A percentile compares a stretch with the other conserved stretches of the same genome.
Evolutionary conservation across 441 rosid species (phyloP).

Genomic region (Pelargonium australe): DNA sequence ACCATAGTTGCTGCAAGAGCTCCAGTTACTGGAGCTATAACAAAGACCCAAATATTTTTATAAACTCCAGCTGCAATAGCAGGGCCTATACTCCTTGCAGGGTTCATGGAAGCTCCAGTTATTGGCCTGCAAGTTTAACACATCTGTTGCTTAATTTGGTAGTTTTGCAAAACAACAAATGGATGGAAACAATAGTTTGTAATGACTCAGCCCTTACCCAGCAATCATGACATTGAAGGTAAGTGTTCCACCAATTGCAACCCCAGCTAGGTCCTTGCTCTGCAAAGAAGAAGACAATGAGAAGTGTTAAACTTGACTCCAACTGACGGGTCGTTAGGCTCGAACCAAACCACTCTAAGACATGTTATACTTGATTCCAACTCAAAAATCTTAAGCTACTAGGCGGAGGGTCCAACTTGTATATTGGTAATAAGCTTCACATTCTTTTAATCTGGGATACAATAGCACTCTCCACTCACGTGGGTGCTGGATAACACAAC

Average conservation of each 20-base stretch:
- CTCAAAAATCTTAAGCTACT: too few relatives aligned
- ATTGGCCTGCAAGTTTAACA: slow-evolving; percentile 34
- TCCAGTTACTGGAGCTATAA: slow-evolving; percentile 42
- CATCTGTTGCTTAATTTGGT: too few relatives aligned
- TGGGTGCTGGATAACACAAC: too few relatives aligned
- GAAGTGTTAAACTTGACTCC: too few relatives aligned
- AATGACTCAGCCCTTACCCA: slow-evolving; percentile 26
- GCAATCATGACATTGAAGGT: slow-evolving; percentile 35
- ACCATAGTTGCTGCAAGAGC: slow-evolving; percentile 35
- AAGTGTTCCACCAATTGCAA: slow-evolving; percentile 34
- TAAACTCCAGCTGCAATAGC: slow-evolving; percentile 38
- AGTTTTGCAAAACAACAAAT: background rate
- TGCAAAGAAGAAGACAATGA: slow-evolving; percentile 13
- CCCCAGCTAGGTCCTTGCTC: slow-evolving; percentile 35
- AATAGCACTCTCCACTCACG: too few relatives aligned
- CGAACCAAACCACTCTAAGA: too few relatives aligned
- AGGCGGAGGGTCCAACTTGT: too few relatives aligned
- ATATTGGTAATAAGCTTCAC: too few relatives aligned
- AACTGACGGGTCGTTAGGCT: too few relatives aligned
- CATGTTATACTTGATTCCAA: too few relatives aligned
- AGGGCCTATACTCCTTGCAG: slow-evolving; percentile 54
- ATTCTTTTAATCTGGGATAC: too few relatives aligned
- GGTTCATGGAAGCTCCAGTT: slow-evolving; percentile 65
- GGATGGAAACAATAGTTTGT: too few relatives aligned
- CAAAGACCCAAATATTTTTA: slow-evolving; percentile 43